A percentile compares a stretch with the other conserved stretches of the same genome.
These are phyloP conservation scores for Clausena lansium DNA, from an alignment of 345 rosid species.

Conservation along the genomic window DNA sequence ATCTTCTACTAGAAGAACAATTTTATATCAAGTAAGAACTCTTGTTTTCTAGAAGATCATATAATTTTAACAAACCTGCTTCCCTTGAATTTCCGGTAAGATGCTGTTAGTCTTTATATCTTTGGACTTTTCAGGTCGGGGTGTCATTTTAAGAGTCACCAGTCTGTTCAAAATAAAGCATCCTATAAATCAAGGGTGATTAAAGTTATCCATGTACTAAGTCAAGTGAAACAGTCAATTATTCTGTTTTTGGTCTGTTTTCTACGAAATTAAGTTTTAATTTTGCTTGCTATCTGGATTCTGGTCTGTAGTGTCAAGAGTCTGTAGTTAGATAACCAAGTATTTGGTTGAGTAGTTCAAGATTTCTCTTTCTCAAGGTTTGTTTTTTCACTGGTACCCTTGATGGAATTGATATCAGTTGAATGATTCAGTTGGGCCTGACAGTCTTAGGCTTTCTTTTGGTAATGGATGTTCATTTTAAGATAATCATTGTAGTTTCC, in stretches of 20 bases:
- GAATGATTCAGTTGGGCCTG: background rate
- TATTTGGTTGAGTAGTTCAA: background rate
- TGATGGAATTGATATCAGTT: background rate
- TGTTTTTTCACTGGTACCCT: background rate
- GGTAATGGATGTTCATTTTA: background rate
- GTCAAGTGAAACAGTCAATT: background rate
- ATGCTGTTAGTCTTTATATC: background rate
- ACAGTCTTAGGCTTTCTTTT: background rate
- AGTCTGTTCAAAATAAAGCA: background rate
- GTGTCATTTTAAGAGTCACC: background rate
- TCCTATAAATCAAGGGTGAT: background rate
- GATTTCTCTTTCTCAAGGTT: background rate
- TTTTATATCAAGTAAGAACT: constrained; percentile 68
- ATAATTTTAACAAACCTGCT: background rate
- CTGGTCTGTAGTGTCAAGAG: background rate
- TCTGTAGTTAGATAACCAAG: background rate
- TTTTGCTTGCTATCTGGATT: background rate
- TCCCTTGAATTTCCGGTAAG: background rate
- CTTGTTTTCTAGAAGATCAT: background rate
- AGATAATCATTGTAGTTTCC: background rate
- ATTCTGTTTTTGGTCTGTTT: background rate
- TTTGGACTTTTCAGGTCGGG: background rate
- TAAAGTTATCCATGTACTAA: background rate
- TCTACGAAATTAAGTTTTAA: background rate
- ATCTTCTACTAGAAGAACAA: constrained; percentile 53